phyloP scores from a whole-genome alignment of 2,329 filamentous ascomycete genomes.

The Fusarium sp. region DNA sequence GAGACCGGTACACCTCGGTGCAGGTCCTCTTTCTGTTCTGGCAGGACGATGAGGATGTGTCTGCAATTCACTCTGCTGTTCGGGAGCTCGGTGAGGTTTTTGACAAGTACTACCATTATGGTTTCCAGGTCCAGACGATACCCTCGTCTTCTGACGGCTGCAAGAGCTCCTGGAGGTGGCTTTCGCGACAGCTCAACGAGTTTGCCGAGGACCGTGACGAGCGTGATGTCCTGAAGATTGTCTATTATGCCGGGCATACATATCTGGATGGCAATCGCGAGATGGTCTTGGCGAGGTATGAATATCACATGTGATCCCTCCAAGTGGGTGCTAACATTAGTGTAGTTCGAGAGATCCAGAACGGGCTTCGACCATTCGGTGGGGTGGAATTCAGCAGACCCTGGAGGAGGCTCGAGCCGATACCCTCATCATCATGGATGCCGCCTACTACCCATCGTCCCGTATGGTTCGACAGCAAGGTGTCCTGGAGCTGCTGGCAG shows the following conservation, averaged over 20 bases:
- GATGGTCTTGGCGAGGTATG: slow-evolving; percentile 64
- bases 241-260: slow-evolving; percentile 65
- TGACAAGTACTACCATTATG: slow-evolving; percentile 61
- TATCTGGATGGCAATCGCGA: slow-evolving; percentile 63
- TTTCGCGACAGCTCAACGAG: slow-evolving; percentile 59
- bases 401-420: slow-evolving; percentile 64
- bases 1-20: slow-evolving; percentile 62
- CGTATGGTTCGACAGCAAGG: slow-evolving; percentile 61
- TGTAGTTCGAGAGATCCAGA: slow-evolving; percentile 57
- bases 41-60: slow-evolving; percentile 61
- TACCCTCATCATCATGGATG: slow-evolving; percentile 66
- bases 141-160: slow-evolving; percentile 57
- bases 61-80: slow-evolving; percentile 52
- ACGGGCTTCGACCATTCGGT: slow-evolving; percentile 58
- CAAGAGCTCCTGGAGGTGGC: slow-evolving; percentile 62
- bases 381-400: slow-evolving; percentile 64
- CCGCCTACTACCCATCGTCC: slow-evolving; percentile 63
- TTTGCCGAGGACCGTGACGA: slow-evolving; percentile 63
- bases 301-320: neutral
- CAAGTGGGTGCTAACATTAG: slow-evolving; percentile 30
- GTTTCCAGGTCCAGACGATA: slow-evolving; percentile 58
- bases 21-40: slow-evolving; percentile 63
- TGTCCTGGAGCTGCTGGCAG: slow-evolving; percentile 64
- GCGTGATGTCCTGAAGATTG: slow-evolving; percentile 64
- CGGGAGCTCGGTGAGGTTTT: slow-evolving; percentile 60